A percentile compares a stretch with the other conserved stretches of the same genome.
Evolutionary conservation across 805 yeast species (phyloP).

Genomic region (Metschnikowia dekortorum): DNA sequence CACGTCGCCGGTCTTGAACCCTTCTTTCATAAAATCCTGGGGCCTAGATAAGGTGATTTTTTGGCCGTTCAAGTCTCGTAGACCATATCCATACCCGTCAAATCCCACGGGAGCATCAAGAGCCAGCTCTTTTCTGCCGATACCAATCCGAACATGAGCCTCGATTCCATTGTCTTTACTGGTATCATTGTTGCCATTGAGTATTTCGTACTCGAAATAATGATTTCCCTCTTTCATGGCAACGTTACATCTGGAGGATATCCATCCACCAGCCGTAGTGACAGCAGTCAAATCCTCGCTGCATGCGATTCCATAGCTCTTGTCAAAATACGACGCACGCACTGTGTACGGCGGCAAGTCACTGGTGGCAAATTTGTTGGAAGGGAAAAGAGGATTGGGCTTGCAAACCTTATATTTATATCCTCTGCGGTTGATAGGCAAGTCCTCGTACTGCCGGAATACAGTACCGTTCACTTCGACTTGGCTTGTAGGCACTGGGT

Average conservation of each 20-base stretch:
- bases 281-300: constrained; percentile 35
- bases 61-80: constrained; percentile 75
- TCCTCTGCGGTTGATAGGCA: constrained; percentile 74
- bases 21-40: constrained; percentile 46
- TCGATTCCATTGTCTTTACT: constrained; percentile 28
- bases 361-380: constrained; percentile 62
- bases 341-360: constrained; percentile 66
- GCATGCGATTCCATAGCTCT: constrained; percentile 52
- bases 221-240: constrained; percentile 74
- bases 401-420: constrained; percentile 77
- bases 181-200: constrained; percentile 44
- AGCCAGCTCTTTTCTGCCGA: constrained; percentile 81
- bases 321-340: constrained; percentile 62
- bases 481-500: constrained; percentile 13
- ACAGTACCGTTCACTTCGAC: constrained; percentile 14
- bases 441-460: constrained; percentile 60
- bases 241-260: constrained; percentile 69
- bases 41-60: constrained; percentile 74
- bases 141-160: constrained; percentile 74
- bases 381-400: constrained; percentile 57
- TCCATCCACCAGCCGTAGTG: constrained; percentile 70
- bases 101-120: constrained; percentile 94
- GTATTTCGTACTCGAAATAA: constrained; percentile 72
- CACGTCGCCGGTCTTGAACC: constrained; percentile 72
- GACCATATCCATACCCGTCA: constrained; percentile 90